These are phyloP conservation scores for Trichothecium roseum DNA, from an alignment of 2,329 filamentous ascomycete species.

Conservation along the genomic window DNA sequence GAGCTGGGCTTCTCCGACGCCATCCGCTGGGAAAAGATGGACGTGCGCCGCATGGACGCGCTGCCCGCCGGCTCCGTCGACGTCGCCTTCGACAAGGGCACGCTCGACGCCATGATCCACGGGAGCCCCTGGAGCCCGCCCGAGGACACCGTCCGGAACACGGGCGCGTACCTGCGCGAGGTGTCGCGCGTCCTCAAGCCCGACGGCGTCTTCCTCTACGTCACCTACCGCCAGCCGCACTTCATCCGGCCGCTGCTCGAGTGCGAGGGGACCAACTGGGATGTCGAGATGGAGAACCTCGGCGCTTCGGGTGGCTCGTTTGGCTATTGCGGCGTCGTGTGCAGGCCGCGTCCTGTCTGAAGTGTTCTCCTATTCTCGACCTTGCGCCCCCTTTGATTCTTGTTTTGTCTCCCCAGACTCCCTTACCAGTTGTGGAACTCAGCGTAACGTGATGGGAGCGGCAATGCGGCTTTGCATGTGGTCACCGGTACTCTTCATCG, in stretches of 20 bases:
- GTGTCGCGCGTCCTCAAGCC: slow-evolving; percentile 37
- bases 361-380: not conserved
- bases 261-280: slow-evolving; percentile 18
- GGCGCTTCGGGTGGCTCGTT: not conserved
- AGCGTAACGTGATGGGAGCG: too few relatives aligned
- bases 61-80: slow-evolving; percentile 32
- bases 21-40: slow-evolving; percentile 38
- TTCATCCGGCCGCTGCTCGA: slow-evolving; percentile 39
- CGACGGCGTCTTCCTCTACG: slow-evolving; percentile 37
- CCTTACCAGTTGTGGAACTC: too few relatives aligned
- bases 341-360: slow-evolving; percentile 1
- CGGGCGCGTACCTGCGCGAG: slow-evolving; percentile 36
- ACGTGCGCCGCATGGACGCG: slow-evolving; percentile 38
- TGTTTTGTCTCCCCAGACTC: too few relatives aligned
- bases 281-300: slow-evolving; percentile 5
- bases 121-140: slow-evolving; percentile 43
- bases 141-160: slow-evolving; percentile 35
- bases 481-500: too few relatives aligned
- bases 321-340: not conserved
- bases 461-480: too few relatives aligned
- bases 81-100: slow-evolving; percentile 48
- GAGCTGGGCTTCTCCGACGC: slow-evolving; percentile 14
- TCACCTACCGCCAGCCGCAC: slow-evolving; percentile 44
- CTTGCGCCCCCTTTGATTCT: too few relatives aligned
- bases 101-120: slow-evolving; percentile 44